phyloP scores from a whole-genome alignment of 2,329 filamentous ascomycete genomes.

The Ascomycota sp. region DNA sequence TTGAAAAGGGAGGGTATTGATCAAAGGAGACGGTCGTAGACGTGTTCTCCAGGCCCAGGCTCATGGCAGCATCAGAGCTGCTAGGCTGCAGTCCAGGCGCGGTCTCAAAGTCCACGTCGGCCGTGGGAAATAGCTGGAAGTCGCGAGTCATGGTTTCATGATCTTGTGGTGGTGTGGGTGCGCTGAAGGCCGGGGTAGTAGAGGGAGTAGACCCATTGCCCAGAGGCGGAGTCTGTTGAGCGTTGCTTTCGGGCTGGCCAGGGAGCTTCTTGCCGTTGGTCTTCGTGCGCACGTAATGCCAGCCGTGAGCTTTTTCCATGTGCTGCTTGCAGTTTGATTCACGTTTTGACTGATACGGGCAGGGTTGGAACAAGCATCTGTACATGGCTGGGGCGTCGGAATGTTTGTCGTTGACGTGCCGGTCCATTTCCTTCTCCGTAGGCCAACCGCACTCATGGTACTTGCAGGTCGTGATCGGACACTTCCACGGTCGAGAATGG shows the following conservation, averaged over 20 bases:
- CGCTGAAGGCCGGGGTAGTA: conserved; percentile 25
- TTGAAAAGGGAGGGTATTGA: conserved; percentile 40
- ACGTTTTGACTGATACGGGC: conserved; percentile 85
- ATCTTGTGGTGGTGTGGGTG: conserved; percentile 38
- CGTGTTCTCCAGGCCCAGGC: conserved; percentile 16
- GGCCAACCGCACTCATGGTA: conserved; percentile 84
- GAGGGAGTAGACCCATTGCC: conserved; percentile 43
- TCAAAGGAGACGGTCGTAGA: conserved; percentile 19
- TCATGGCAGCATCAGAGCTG: conserved; percentile 20
- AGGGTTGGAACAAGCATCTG: conserved; percentile 64
- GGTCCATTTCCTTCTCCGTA: conserved; percentile 92
- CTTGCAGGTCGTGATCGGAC: conserved; percentile 62
- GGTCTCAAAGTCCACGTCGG: conserved; percentile 23
- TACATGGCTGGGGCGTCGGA: conserved; percentile 60
- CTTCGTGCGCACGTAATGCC: conserved; percentile 82
- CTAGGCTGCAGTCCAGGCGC: conserved; percentile 11
- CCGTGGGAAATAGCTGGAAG: conserved; percentile 29
- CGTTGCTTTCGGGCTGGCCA: conserved; percentile 23
- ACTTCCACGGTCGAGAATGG: conserved; percentile 92
- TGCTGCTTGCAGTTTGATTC: conserved; percentile 97
- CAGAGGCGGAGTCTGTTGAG: conserved; percentile 36
- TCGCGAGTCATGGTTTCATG: conserved; percentile 15
- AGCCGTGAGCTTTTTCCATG: conserved; percentile 92
- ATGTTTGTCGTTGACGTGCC: conserved; percentile 94
- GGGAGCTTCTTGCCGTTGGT: conserved; percentile 54